phyloP scores from a whole-genome alignment of 768 basidiomycete species.

The Pleurotus citrinopileatus region DNA sequence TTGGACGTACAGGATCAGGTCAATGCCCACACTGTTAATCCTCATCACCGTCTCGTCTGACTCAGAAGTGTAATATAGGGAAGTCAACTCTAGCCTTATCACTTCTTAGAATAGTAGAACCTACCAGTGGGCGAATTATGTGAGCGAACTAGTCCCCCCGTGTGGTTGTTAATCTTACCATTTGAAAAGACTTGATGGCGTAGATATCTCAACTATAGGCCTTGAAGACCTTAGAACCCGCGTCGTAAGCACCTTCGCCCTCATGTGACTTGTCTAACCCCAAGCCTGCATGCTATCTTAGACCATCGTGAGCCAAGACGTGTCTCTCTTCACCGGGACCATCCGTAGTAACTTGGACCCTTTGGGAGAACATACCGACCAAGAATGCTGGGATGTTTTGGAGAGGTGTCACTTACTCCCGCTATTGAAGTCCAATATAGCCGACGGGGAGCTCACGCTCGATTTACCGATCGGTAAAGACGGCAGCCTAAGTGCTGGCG shows the following conservation, averaged over 20 bases:
- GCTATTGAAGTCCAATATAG: slow-evolving; percentile 36
- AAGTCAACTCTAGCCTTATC: slow-evolving; percentile 59
- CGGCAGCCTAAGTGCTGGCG: slow-evolving; percentile 70
- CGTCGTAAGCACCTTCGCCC: slow-evolving; percentile 49
- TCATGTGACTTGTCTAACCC: background rate
- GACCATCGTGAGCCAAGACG: slow-evolving; percentile 77
- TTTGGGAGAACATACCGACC: slow-evolving; percentile 50
- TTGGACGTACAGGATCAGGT: slow-evolving; percentile 71
- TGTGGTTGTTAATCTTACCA: background rate
- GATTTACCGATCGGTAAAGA: slow-evolving; percentile 63
- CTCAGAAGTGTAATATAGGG: too few relatives aligned
- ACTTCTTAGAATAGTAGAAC: slow-evolving; percentile 62
- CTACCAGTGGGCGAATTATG: slow-evolving; percentile 55
- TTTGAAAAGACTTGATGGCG: slow-evolving; percentile 53
- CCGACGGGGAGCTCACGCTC: slow-evolving; percentile 35
- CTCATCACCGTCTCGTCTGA: too few relatives aligned
- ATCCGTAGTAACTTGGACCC: slow-evolving; percentile 75
- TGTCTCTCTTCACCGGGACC: slow-evolving; percentile 71
- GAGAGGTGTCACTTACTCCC: slow-evolving; percentile 59
- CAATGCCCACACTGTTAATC: too few relatives aligned
- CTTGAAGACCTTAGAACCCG: slow-evolving; percentile 65
- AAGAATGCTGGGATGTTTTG: slow-evolving; percentile 64
- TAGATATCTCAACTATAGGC: slow-evolving; percentile 67
- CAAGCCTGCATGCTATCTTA: slow-evolving; percentile 17
- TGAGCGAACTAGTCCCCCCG: slow-evolving; percentile 25